Evolutionary conservation across 331 rosid species (phyloP), one percentile per base, ranked within the genome.

Genomic region (Saraca asoca): DNA sequence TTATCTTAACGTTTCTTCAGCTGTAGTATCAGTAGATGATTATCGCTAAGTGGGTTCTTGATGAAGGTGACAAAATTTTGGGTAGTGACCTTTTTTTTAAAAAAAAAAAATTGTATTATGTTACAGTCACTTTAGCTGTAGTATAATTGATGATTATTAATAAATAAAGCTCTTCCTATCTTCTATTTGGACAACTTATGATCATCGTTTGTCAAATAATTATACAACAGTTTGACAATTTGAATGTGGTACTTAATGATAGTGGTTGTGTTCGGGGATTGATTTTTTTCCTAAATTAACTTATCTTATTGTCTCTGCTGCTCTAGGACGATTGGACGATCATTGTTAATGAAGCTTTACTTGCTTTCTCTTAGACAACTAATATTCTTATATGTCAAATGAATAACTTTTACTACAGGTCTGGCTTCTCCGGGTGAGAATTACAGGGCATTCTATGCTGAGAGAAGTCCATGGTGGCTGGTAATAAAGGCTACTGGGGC

Each of bases 391-490:
- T 3, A 29, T 44, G 57, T 49, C 18, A 0, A 5, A 29, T 5
- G 51, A 14, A 4, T 45, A 15, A 18, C 64, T 56, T 12, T 7
- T 7, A 35, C 54, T 19, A 51, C 61, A 88, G 96, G 98, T 19
- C 39, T 89, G 80, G 81, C 98, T 48, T 93, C 96, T 2, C 83
- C 85, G 5, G 53, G 62, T 53, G 90, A 76, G 66, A 54, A 82
- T n/a, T 93, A 87, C 74, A 81, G 90, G 85, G 83, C 68, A 1
- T 89, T 89, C 67, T 89, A 84, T 71, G 91, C 87, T 0, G 98
- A 93, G 85, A 87, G 88, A 85, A 59, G 83, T 16, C 94, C 96
- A 0, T 82, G 87, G 96, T 93, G 98, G 98, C 9, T 87, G 81
- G 81, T 79, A 61, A 93, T 93, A 53, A 93, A 85, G 80, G 91